Percentiles rank a stretch among this genome's conserved stretches.
phyloP scores from a whole-genome alignment of 768 basidiomycete species.

The Naganishia vaughanmartiniae region DNA sequence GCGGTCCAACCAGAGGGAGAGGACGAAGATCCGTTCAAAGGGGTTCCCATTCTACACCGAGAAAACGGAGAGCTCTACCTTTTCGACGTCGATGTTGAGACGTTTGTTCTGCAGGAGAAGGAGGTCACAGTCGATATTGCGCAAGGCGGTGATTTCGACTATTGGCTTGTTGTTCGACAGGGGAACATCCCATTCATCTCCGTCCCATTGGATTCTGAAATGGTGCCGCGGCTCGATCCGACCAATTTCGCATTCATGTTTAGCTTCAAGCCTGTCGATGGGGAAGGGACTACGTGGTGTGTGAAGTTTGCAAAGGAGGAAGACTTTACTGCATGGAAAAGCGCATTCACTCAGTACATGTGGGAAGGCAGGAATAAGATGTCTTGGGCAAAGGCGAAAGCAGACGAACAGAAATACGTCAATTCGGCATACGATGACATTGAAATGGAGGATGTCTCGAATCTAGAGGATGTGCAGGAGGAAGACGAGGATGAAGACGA shows the following conservation, averaged over 20 bases:
- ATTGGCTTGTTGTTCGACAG: constrained; percentile 50
- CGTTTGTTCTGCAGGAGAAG: constrained; percentile 54
- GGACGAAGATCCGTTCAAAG: constrained; percentile 48
- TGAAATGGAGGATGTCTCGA: constrained; percentile 75
- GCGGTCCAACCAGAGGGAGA: constrained; percentile 31
- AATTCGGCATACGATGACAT: constrained; percentile 71
- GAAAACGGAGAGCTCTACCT: constrained; percentile 53
- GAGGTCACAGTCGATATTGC: constrained; percentile 50
- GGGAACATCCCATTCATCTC: constrained; percentile 46
- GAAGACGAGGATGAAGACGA: constrained; percentile 64
- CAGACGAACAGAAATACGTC: constrained; percentile 84
- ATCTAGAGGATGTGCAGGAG: constrained; percentile 56
- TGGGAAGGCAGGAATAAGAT: constrained; percentile 78
- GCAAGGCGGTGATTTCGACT: constrained; percentile 50
- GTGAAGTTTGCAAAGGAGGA: constrained; percentile 65
- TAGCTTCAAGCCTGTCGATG: constrained; percentile 67
- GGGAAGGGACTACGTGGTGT: constrained; percentile 72
- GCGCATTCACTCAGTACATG: constrained; percentile 64
- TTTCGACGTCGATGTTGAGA: constrained; percentile 53
- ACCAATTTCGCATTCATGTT: constrained; percentile 71
- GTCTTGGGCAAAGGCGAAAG: constrained; percentile 66
- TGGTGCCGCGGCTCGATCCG: constrained; percentile 47
- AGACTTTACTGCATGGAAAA: constrained; percentile 63
- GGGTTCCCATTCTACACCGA: constrained; percentile 42
- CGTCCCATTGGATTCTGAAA: constrained; percentile 47